These are phyloP conservation scores for Tremella fuciformis DNA, from an alignment of 768 basidiomycete species.

Conservation along the genomic window DNA sequence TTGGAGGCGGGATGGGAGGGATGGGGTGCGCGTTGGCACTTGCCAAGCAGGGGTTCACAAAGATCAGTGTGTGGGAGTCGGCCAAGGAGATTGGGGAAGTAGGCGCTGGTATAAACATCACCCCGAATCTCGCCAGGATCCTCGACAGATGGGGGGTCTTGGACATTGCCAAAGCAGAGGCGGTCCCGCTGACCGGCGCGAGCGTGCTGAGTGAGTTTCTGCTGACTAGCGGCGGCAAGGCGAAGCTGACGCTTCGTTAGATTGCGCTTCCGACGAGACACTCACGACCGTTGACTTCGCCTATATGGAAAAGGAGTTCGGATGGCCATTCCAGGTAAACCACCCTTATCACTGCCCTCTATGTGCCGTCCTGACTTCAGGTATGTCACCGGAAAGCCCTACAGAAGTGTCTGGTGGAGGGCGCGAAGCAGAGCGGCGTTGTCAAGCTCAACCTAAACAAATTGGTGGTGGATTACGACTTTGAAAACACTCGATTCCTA, in stretches of 20 bases:
- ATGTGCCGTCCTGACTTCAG: conserved; percentile 5
- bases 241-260: conserved; percentile 16
- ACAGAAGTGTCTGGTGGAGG: conserved; percentile 47
- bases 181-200: conserved; percentile 44
- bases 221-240: neutral
- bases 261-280: conserved; percentile 45
- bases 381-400: conserved; percentile 53
- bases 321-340: conserved; percentile 42
- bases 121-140: conserved; percentile 52
- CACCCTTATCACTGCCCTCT: neutral
- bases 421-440: conserved; percentile 38
- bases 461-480: conserved; percentile 43
- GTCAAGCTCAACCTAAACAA: conserved; percentile 48
- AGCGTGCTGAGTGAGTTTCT: conserved; percentile 45
- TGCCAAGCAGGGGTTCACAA: conserved; percentile 45
- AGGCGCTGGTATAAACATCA: conserved; percentile 54
- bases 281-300: conserved; percentile 47
- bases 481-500: conserved; percentile 36
- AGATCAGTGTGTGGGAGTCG: conserved; percentile 49
- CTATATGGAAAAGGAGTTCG: conserved; percentile 48
- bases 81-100: conserved; percentile 51
- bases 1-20: conserved; percentile 36
- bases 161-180: conserved; percentile 44
- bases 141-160: conserved; percentile 48
- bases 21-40: conserved; percentile 49